A percentile compares a stretch with the other conserved stretches of the same genome.
phyloP scores from a whole-genome alignment of 768 basidiomycete genomes.

The Dendrothele bispora region DNA sequence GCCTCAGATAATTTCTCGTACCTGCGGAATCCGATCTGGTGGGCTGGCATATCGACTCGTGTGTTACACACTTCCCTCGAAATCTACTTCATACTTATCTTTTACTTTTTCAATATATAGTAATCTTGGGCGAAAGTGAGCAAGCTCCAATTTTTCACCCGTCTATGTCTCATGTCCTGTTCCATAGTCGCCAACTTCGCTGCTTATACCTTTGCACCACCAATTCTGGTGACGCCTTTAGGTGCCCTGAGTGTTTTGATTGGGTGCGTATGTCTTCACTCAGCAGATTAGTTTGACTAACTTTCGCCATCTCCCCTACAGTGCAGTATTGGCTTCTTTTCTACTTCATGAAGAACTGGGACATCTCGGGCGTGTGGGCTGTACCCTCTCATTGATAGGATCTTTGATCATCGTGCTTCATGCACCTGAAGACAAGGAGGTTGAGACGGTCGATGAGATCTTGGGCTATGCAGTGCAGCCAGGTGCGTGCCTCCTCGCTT shows the following conservation, averaged over 20 bases:
- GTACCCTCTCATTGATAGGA: slow-evolving; percentile 80
- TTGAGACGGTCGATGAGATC: slow-evolving; percentile 92
- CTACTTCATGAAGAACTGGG: slow-evolving; percentile 92
- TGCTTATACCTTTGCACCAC: slow-evolving; percentile 96
- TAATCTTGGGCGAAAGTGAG: slow-evolving; percentile 89
- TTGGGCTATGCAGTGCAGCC: slow-evolving; percentile 89
- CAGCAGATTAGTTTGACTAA: background rate
- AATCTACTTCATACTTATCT: background rate
- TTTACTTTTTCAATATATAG: slow-evolving; percentile 23
- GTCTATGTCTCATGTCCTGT: background rate
- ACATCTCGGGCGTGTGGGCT: slow-evolving; percentile 86
- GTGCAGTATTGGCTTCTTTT: slow-evolving; percentile 92
- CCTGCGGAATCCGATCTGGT: slow-evolving; percentile 92
- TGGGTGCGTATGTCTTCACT: slow-evolving; percentile 57
- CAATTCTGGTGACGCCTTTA: slow-evolving; percentile 95
- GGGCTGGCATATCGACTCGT: slow-evolving; percentile 93
- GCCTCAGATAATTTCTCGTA: slow-evolving; percentile 87
- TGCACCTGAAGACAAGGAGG: slow-evolving; percentile 92
- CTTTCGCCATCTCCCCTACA: slow-evolving; percentile 25
- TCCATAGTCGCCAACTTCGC: slow-evolving; percentile 82
- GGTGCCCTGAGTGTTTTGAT: slow-evolving; percentile 95
- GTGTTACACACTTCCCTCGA: slow-evolving; percentile 26
- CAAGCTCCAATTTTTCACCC: background rate
- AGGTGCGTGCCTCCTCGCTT: slow-evolving; percentile 46
- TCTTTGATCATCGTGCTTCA: slow-evolving; percentile 94